Conservation (phyloP, 2,329 filamentous ascomycete genomes). For the Colletotrichum orchidophilum region DNA sequence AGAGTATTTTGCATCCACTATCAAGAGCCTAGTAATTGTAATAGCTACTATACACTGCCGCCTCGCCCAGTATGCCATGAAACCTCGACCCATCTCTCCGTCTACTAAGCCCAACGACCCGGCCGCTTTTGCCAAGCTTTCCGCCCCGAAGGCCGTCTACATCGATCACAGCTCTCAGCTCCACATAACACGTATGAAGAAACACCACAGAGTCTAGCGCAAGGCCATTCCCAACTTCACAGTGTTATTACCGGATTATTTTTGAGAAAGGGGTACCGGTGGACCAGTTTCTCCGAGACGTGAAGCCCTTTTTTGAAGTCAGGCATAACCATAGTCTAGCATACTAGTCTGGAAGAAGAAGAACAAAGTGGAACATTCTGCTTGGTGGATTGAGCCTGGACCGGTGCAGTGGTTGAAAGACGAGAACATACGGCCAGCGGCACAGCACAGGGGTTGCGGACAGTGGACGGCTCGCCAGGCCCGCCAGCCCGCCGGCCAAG, state of each 20-base stretch:
- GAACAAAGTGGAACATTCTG: neutral
- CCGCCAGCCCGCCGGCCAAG: constrained; percentile 17
- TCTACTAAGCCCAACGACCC: too few species aligned
- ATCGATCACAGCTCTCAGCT: neutral
- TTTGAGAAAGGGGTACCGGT: neutral
- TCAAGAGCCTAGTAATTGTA: too few species aligned
- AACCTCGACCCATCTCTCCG: too few species aligned
- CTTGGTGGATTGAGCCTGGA: neutral
- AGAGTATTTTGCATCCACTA: too few species aligned
- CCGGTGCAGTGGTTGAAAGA: neutral
- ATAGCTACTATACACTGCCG: too few species aligned
- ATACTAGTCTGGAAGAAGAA: neutral
- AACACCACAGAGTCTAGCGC: neutral
- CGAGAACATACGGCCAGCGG: neutral
- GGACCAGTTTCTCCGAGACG: neutral
- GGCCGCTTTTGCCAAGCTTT: neutral
- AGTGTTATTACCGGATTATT: neutral
- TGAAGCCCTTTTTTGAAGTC: too few species aligned
- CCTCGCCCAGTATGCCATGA: too few species aligned
- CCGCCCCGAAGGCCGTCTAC: neutral
- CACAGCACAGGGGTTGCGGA: too few species aligned
- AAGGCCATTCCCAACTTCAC: neutral
- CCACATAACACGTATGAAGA: neutral
- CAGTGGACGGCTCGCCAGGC: constrained; percentile 21
- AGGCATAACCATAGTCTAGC: too few species aligned